Evolutionary conservation across 176 grass and related monocot genomes (phyloP), one percentile per base, ranked within the genome.

Genomic region (Hsuehochloa calcarea): DNA sequence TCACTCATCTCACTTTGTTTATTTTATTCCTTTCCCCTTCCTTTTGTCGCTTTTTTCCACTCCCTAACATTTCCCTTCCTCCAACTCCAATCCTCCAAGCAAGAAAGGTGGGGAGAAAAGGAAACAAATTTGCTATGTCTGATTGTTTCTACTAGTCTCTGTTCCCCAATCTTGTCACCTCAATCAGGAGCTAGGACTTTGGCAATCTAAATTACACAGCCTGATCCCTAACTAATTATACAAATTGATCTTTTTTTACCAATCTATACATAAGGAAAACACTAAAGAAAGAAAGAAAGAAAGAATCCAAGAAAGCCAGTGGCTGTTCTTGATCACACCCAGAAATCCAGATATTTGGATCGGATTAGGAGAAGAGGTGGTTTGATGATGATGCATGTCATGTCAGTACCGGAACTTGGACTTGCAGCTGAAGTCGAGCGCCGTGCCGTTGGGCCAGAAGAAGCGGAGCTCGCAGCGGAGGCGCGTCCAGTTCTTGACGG

Each of bases 381-480:
- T 35, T 15, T 19, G 25, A 52, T 25, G 63, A 29, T 35, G 25
- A 63, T 64, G 15, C 26, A 5, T 8, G 10, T 7, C 31, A 15
- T 71, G 40, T 77, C 65, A 77, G 88, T 70, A 63, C 15, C 39
- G 40, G 38, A 79, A 39, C 65, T 70, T 92, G 84, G 92, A 90
- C 45, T 2, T 82, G 85, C 95, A 95, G 17, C 23, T 55, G 87
- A 83, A 84, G 35, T 46, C 67, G 14, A 74, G 23, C 10, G 80
- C 73, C 0, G 79, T 79, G 31, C 93, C 87, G 29, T 87, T 93
- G 20, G 80, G 73, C 89, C 78, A 93, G 60, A 60, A 74, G 90
- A 98, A 98, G 0, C 43, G 20, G 35, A 98, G 56, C 5, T 60
- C 38, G 80, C 96, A 98, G 3, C 68, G 26, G 10, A 95, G 62